Evolutionary conservation across 2,329 filamentous ascomycete species (phyloP), one percentile per base, ranked within the genome.

Genomic region (Aspergillus awamori): DNA sequence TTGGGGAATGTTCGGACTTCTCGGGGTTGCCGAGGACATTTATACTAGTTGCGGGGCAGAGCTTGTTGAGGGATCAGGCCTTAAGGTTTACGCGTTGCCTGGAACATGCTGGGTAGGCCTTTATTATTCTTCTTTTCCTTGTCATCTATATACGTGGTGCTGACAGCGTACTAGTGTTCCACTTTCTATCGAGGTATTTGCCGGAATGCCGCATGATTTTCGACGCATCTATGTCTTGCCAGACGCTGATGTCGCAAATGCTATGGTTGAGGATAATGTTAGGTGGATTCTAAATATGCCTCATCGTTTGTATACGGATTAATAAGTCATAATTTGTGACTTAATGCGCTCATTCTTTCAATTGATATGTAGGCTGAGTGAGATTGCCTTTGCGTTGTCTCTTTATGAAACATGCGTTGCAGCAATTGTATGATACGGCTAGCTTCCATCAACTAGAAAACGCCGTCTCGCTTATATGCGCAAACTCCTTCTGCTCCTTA

Each of bases 131-230:
- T 11, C 15, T 43, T 11, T 30, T 30, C 28, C 11, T 20, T 20
- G 20, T 30, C 28, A 30, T 11, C 3, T 30, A n/a, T 10, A 6
- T 2, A 7, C 8, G 10, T 3, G 26, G 11, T 41, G 41, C 59
- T 61, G 43, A 61, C 17, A 2, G 5, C 10, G 4, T 20, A 28
- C 13, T 55, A 82, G 80, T 0, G 81, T 86, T 0, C 79, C 83
- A 0, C 84, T 82, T 0, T 72, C 83, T 57, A 70, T 81, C 0
- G 72, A 79, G 58, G 63, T 86, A 0, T 85, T 85, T 68, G 78
- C 74, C 26, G 84, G 84, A 0, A 70, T 86, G 0, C 84, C 84
- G 0, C 84, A 86, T 71, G 81, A 80, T 0, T 84, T 84, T 65
- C 70, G 79, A 47, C 62, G 70, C 5, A 69, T 67, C 57, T 69